Base-by-base conservation (phyloP, 495 filamentous ascomycete genomes). In the Terfezia claveryi region DNA sequence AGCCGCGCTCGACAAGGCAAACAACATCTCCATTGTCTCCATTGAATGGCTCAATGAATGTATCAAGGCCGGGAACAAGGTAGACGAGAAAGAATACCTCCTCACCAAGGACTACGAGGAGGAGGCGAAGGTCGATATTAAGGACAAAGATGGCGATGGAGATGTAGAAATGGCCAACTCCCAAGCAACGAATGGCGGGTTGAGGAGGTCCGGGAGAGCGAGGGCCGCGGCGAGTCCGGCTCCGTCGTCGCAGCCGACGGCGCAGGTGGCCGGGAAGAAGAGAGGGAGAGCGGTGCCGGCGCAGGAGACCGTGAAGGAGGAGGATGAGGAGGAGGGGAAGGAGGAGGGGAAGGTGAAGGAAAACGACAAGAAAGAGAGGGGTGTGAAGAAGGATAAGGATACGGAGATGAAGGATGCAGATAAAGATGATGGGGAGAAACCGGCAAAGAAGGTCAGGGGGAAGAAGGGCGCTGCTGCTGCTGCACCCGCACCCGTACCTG, bases 31-130 rank as follows among this genome's bases (percentile, higher is more conserved):
- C 8, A 71, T 87, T 54, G 77, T 85, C 37, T 71, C 68, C 7
- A 54, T 83, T 5, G 64, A 77, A 8, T 87, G 82, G 82, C 71
- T 86, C 11, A 54, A 73, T 0, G 70, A 76, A 1, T 79, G 73
- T 9, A 61, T 71, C 12, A 57, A 69, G 23, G 62, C 68, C 4
- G 68, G 68, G 16, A 68, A 66, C 12, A 69, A 67, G n/a, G 54
- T 75, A 3, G 52, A 69, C 0, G 76, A 75, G 57, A 66, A 69
- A 17, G 41, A 68, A 4, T 70, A 71, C 55, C 54, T 68, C 1
- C 55, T 70, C 12, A 63, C 57, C 32, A 41, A 59, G 14, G 52
- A 11, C 14, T 58, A 38, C 56, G 27, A 49, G 20, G 44, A 38
- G 10, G 20, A 50, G 10, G 49, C 59, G 32, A 59, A 46, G 16